Percentiles rank a stretch among this genome's conserved stretches.
Conservation (phyloP, 495 filamentous ascomycete species). For the Pseudomonodictys pantanalensis region DNA sequence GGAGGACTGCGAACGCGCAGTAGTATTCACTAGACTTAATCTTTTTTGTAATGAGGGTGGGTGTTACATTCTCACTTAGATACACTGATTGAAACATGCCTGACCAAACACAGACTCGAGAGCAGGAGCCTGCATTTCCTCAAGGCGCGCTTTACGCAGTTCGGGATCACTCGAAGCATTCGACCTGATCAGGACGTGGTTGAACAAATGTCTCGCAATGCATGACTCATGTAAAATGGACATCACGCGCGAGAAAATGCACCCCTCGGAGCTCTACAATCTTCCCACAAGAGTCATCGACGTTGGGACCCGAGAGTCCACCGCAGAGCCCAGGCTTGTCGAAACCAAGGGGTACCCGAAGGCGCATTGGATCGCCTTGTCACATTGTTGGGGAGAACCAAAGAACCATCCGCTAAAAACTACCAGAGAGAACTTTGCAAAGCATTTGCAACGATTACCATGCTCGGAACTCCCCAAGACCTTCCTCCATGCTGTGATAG, state of each 20-base stretch:
- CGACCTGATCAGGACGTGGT: background rate
- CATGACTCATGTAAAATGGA: background rate
- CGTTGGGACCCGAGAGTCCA: background rate
- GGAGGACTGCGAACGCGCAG: background rate
- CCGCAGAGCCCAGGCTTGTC: background rate
- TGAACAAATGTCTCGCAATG: background rate
- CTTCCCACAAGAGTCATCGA: background rate
- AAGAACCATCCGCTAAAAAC: conserved; percentile 1
- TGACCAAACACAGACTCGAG: too few species aligned
- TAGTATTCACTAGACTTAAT: background rate
- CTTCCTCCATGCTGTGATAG: background rate
- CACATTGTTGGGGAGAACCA: background rate
- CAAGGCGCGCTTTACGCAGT: background rate
- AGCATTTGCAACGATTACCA: background rate
- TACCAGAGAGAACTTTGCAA: background rate
- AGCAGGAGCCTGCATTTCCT: too few species aligned
- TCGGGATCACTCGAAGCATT: background rate
- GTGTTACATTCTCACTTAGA: background rate
- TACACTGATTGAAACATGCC: too few species aligned
- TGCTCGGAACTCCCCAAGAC: background rate
- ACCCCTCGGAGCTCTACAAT: background rate
- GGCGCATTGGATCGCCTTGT: background rate
- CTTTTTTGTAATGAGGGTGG: background rate
- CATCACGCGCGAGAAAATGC: background rate
- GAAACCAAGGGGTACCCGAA: background rate